Conservation (phyloP, 108 stramenopile genomes). For the Discostella stelligeroides region DNA sequence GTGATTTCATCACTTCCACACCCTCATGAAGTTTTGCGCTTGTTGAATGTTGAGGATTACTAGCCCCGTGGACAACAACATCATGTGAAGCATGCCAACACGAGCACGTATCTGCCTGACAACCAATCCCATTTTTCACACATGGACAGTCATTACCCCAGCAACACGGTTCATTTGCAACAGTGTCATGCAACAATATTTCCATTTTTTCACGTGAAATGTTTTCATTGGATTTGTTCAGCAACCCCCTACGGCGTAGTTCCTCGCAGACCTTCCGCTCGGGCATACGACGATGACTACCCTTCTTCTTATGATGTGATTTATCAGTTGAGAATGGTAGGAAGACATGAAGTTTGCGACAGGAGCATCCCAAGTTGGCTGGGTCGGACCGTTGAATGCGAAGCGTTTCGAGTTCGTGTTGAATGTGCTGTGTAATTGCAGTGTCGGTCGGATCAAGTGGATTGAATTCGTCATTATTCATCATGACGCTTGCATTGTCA, state of each 20-base stretch:
- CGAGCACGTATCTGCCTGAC: constrained; percentile 83
- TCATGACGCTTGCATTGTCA: not conserved
- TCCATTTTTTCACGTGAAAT: constrained; percentile 70
- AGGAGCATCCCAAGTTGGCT: constrained; percentile 71
- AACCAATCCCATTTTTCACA: constrained; percentile 70
- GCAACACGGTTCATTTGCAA: constrained; percentile 81
- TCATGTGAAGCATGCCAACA: constrained; percentile 85
- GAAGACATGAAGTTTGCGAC: constrained; percentile 79
- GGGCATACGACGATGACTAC: constrained; percentile 65
- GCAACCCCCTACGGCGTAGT: constrained; percentile 67
- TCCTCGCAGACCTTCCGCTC: constrained; percentile 72
- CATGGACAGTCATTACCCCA: constrained; percentile 71
- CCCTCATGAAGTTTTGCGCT: constrained; percentile 14
- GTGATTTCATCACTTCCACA: constrained; percentile 55
- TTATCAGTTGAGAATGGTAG: constrained; percentile 57
- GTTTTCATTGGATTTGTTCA: constrained; percentile 43
- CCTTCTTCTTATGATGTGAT: constrained; percentile 63
- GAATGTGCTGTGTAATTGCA: constrained; percentile 56
- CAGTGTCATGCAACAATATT: constrained; percentile 58
- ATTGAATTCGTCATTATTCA: not conserved
- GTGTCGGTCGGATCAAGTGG: constrained; percentile 25
- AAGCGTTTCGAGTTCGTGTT: constrained; percentile 78
- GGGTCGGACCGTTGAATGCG: constrained; percentile 64
- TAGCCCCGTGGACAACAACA: constrained; percentile 3
- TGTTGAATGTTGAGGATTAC: constrained; percentile 11